Evolutionary conservation across 2,329 filamentous ascomycete genomes (phyloP), one percentile per base, ranked within the genome.

Genomic region (Pezicula neosporulosa): DNA sequence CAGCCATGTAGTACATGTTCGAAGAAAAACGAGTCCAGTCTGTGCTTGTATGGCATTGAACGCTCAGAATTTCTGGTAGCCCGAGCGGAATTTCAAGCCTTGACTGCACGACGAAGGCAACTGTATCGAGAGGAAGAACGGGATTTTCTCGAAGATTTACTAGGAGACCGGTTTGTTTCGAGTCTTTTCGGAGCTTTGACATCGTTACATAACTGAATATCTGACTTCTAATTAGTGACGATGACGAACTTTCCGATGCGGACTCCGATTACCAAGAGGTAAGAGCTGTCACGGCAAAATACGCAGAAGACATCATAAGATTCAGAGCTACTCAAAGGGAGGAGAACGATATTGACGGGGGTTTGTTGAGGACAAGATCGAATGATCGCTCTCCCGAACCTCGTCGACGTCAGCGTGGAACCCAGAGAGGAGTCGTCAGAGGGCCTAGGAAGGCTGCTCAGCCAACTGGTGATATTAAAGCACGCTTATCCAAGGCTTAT

Each of bases 381-480:
- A 33, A 35, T 33, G 44, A 8, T 36, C 16, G 21, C 24, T 18
- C 15, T 21, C 33, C 49, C 41, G 45, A 47, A 46, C 43, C 43
- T 18, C 38, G 44, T 43, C 47, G 52, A 43, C 30, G 49, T 35
- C 36, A 19, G 19, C 39, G 39, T 19, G 47, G 49, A n/a, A 24
- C 47, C 16, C 45, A 53, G 4, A 47, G 47, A 33, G 51, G 45
- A 15, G 44, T 39, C 24, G 51, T 59, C 33, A 64, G 66, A 59
- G 72, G 73, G 15, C 71, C 72, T 44, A 69, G 70, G 27, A 82
- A 84, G 64, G 78, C 82, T 21, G 83, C 81, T 8, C 86, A 89
- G 64, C 86, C 85, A 15, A 81, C 85, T 42, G 82, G 78, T 38
- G 85, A 90, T 59, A 89, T 91, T 66, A 89, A 86, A 61, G 74